phyloP scores from a whole-genome alignment of 2,329 filamentous ascomycete genomes.

The Aaosphaeria arxii region DNA sequence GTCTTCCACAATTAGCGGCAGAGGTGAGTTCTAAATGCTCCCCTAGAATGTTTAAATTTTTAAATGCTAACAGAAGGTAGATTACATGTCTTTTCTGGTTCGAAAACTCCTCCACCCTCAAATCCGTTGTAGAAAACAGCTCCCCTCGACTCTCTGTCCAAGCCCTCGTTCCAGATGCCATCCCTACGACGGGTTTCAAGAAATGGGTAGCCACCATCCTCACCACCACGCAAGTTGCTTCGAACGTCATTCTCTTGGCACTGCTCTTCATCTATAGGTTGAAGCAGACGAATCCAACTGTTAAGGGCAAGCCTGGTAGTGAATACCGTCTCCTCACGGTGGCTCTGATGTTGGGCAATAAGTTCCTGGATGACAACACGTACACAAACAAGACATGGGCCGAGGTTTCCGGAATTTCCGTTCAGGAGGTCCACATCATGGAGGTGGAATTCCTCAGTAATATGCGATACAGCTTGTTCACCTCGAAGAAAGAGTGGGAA shows the following conservation, averaged over 20 bases:
- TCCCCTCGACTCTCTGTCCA: conserved; percentile 43
- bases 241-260: conserved; percentile 89
- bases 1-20: conserved; percentile 39
- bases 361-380: conserved; percentile 97
- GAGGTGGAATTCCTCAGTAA: conserved; percentile 99
- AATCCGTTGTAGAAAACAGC: conserved; percentile 65
- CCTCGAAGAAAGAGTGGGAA: conserved; percentile 81
- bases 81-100: conserved; percentile 99
- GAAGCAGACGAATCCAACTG: conserved; percentile 83
- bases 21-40: conserved; percentile 26
- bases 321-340: conserved; percentile 92
- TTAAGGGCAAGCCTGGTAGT: conserved; percentile 88
- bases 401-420: conserved; percentile 90
- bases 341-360: conserved; percentile 96
- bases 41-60: not conserved
- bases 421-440: conserved; percentile 97
- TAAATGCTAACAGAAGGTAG: conserved; percentile 43
- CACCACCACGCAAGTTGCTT: conserved; percentile 91
- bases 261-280: conserved; percentile 89
- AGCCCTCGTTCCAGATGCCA: conserved; percentile 66
- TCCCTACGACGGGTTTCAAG: conserved; percentile 75
- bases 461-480: conserved; percentile 90
- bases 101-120: conserved; percentile 77
- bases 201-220: conserved; percentile 94
- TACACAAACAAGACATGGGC: conserved; percentile 99